phyloP scores from a whole-genome alignment of 768 basidiomycete species.

The Russula earlei region DNA sequence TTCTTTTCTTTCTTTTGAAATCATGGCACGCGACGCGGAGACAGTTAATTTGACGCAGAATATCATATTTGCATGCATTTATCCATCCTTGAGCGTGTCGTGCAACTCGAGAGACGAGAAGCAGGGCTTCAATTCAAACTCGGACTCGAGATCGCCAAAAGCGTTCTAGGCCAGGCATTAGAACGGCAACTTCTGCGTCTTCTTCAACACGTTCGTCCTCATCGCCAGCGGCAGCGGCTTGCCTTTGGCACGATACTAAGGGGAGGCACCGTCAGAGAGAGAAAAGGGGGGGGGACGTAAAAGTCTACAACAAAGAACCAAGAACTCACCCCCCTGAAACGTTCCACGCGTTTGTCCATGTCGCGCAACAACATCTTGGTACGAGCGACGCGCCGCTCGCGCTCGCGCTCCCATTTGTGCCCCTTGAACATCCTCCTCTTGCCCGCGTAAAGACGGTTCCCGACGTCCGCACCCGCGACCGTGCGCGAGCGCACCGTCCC shows the following conservation, averaged over 20 bases:
- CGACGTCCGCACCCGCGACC: slow-evolving; percentile 41
- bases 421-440: slow-evolving; percentile 89
- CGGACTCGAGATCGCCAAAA: no score
- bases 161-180: no score
- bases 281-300: no score
- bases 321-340: slow-evolving; percentile 51
- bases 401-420: slow-evolving; percentile 73
- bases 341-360: slow-evolving; percentile 56
- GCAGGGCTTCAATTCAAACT: no score
- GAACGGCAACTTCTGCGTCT: slow-evolving; percentile 19
- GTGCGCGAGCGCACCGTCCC: slow-evolving; percentile 26
- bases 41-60: slow-evolving; percentile 1
- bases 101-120: no score
- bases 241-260: slow-evolving; percentile 16
- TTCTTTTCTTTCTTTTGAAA: no score
- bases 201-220: slow-evolving; percentile 12
- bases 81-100: not conserved
- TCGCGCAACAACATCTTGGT: slow-evolving; percentile 52
- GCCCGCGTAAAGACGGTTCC: slow-evolving; percentile 59
- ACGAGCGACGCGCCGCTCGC: slow-evolving; percentile 37
- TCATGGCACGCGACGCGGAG: no score
- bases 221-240: slow-evolving; percentile 17
- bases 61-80: slow-evolving; percentile 3
- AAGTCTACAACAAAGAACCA: not conserved
- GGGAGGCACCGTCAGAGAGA: no score